Evolutionary conservation across 768 basidiomycete species (phyloP), one percentile per base, ranked within the genome.

Genomic region (Amylocystis lapponica): DNA sequence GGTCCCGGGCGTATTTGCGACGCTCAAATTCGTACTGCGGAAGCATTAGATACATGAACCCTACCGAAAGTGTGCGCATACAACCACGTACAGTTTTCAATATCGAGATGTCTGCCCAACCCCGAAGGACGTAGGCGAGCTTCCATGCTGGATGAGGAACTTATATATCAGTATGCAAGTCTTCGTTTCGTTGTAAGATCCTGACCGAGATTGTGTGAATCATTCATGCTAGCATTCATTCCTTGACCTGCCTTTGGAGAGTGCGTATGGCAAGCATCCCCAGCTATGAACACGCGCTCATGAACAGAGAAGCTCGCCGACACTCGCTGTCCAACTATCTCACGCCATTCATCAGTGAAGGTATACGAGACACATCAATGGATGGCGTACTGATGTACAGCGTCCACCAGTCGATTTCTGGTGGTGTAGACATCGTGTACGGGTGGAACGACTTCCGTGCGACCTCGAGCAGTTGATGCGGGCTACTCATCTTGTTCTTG

Each of bases 251-350:
- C 71, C 57, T 70, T 68, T 1, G 66, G 66, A 1, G 66, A 71
- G 36, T 69, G 69, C 14, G 68, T 71, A 44, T 70, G 72, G 27
- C 71, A 78, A 3, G 75, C 75, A 48, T 76, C 76, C 11, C 78
- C 77, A 0, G 72, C 78, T 36, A 79, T 78, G 50, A 79, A 76
- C 2, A 78, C 64, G 4, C 78, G 71, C 25, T 77, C 58, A 30
- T 67, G 48, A 1, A 66, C 52, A 2, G 71, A 69, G 56, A 71
- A 80, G n/a, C 61, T 61, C 23, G 74, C 67, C 12, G 77, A 75
- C 7, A 79, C 71, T 4, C 78, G 68, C 52, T 80, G 77, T 2
- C 76, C 76, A 37, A 79, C 76, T 76, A 27, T 60, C 27, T 21
- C 13, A 19, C 26, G 14, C 40, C 33, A 43, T 21, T 32, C 16